Evolutionary conservation across 23 red algal species (phyloP).

Genomic region (Gracilaria domingensis): DNA sequence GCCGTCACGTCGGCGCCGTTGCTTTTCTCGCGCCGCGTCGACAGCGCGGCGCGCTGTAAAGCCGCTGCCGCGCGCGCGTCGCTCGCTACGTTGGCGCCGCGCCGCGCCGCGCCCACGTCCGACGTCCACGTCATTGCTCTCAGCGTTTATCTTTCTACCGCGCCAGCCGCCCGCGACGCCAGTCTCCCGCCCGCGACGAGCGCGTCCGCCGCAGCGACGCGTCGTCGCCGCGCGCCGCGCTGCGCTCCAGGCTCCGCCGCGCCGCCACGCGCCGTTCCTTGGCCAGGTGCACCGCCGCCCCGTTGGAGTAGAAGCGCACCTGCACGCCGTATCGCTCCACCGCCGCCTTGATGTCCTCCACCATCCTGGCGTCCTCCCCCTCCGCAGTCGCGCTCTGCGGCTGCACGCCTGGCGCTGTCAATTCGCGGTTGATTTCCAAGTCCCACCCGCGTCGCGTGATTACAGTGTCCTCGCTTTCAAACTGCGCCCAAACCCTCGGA

Average conservation of each 20-base stretch:
- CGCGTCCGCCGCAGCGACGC: neutral
- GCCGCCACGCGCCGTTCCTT: neutral
- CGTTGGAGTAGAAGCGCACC: constrained; percentile 41
- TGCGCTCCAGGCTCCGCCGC: neutral
- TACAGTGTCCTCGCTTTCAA: no score
- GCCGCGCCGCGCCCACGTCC: no score
- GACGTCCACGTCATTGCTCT: no score
- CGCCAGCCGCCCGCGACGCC: neutral
- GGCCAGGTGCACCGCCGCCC: constrained; percentile 34
- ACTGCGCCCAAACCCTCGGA: no score
- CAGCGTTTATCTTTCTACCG: no score
- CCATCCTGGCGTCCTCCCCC: neutral
- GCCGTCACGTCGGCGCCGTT: neutral
- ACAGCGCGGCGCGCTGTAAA: neutral
- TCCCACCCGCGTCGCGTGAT: no score
- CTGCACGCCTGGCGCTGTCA: no score
- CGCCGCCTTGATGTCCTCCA: neutral
- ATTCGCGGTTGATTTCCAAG: no score
- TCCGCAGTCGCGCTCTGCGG: neutral
- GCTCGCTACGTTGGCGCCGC: no score
- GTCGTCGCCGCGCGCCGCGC: neutral
- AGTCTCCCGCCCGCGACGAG: neutral
- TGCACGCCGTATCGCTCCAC: neutral
- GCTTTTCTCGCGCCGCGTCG: neutral
- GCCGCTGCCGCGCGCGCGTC: no score